phyloP scores from a whole-genome alignment of 2,329 filamentous ascomycete species.

The Sclerotinia nivalis region DNA sequence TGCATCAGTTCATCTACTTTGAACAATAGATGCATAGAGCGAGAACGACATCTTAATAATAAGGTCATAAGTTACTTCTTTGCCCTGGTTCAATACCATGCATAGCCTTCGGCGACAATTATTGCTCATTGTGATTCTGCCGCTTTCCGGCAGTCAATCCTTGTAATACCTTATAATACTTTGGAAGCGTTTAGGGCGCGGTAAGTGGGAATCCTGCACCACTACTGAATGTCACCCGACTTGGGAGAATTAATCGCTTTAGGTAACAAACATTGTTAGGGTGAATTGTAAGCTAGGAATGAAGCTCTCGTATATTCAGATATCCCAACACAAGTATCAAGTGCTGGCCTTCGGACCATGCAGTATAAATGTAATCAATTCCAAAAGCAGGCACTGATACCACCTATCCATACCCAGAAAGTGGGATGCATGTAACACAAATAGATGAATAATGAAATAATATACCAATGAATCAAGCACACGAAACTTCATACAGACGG shows the following conservation, averaged over 20 bases:
- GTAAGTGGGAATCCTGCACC: neutral
- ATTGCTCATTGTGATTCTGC: neutral
- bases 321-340: neutral
- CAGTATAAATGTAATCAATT: neutral
- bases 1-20: neutral
- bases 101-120: neutral
- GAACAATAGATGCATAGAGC: too few species aligned
- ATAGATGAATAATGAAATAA: neutral
- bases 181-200: neutral
- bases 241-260: neutral
- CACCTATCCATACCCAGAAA: neutral
- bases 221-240: neutral
- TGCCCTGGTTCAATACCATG: neutral
- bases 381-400: neutral
- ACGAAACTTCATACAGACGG: neutral
- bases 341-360: too few species aligned
- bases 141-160: neutral
- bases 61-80: neutral
- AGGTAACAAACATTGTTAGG: neutral
- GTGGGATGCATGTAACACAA: neutral
- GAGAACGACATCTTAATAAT: neutral
- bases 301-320: neutral
- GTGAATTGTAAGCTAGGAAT: neutral
- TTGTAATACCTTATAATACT: neutral
- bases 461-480: neutral